Evolutionary conservation across 2,329 filamentous ascomycete genomes (phyloP), one percentile per base, ranked within the genome.

Genomic region (Plenodomus lindquistii): DNA sequence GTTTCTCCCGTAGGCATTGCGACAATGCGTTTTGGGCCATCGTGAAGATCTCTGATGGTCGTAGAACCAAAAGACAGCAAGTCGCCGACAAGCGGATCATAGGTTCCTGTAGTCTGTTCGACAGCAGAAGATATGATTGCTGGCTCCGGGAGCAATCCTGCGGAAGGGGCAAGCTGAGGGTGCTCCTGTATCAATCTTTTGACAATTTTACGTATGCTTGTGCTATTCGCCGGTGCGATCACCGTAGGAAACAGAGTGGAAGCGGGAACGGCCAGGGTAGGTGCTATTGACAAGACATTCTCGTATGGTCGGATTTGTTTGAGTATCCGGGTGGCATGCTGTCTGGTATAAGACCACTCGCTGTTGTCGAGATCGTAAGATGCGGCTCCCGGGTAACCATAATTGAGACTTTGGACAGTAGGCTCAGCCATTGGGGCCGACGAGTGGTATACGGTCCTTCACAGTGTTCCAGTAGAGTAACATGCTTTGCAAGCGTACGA

Each of bases 61-160:
- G 74, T 57, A 74, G 82, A 79, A 1, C 85, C 85, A 21, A 83
- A 73, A 2, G 80, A 79, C 18, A 89, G 74, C 4, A 86, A 67
- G 11, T 62, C 59, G 16, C 75, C 74, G 20, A 68, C 45, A 2
- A 66, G 52, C 13, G 76, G 72, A 50, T 79, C 76, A 54, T 77
- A 72, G 7, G 50, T 61, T 7, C 49, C 24, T 2, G 65, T 45
- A 2, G 70, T 65, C 4, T 63, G 60, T 16, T 60, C 54, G 3
- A 75, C 58, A 9, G 67, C 66, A 2, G 60, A 56, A 18, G 69
- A 72, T 1, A 60, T 42, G 1, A 53, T 18, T 1, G 61, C 62
- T 9, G 63, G 50, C n/a, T 63, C 55, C 1, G 63, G 52, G 7
- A 73, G 42, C 3, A 62, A 20, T 2, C 49, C 53, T 2, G 53